Evolutionary conservation across 176 grass and related monocot species (phyloP), one percentile per base, ranked within the genome.

Genomic region (Zoysia japonica): DNA sequence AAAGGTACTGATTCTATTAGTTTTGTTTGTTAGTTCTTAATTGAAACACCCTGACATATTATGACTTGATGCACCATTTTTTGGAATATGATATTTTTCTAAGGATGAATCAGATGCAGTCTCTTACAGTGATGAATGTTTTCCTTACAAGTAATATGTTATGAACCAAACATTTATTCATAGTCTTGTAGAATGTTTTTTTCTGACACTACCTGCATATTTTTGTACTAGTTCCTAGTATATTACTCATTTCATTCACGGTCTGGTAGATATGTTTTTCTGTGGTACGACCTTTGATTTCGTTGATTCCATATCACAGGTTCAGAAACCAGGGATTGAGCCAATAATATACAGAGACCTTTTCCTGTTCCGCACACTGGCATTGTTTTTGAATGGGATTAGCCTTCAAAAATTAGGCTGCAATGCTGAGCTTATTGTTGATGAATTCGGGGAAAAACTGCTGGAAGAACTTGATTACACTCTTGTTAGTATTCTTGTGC

Each of bases 381-480:
- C 96, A 56, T 98, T 92, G 9, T 98, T 98, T 74, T 84, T 98
- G 80, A 98, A 98, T 85, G 96, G 96, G 50, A 89, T 98, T 68
- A 98, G 96, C 82, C 88, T 98, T 74, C 96, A 93, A 82, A 98
- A 98, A 86, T 80, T 98, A 80, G 92, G 96, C 17, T 98, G 96
- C 86, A 98, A 98, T 87, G 92, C 96, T 71, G 96, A 98, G 85
- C 92, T 98, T 87, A 98, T 98, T 79, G 96, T 98, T 72, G 96
- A 98, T 76, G 92, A 98, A 91, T 98, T 98, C 42, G 96, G 96
- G 64, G 96, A 98, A 75, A 98, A 98, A 59, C 88, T 98, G 80
- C 73, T 98, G 85, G 96, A 98, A 87, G 96, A 98, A 87, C 89
- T 98, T 62, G 96, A 98, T 83, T 98, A 98, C 61, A 98, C 92